A percentile compares a stretch with the other conserved stretches of the same genome.
phyloP scores from a whole-genome alignment of 176 grass and related monocot genomes.

The Oryza australiensis region DNA sequence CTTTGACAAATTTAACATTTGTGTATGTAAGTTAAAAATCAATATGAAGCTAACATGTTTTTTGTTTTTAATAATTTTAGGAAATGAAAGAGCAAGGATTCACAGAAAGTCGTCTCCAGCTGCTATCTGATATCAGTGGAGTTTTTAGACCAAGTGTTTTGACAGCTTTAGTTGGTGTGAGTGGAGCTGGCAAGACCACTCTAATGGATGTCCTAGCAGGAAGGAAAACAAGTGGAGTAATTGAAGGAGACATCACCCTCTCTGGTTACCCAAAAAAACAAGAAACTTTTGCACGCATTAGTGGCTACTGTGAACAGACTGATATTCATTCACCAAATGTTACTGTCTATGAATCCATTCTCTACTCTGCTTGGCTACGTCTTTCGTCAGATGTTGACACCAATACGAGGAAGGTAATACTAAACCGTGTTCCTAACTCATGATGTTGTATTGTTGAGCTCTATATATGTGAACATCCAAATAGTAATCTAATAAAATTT shows the following conservation, averaged over 20 bases:
- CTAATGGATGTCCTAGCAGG: conserved; percentile 95
- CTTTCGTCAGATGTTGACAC: conserved; percentile 66
- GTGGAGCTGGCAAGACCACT: conserved; percentile 95
- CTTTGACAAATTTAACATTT: neutral
- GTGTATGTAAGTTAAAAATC: neutral
- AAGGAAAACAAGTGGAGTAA: conserved; percentile 80
- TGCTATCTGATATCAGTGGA: conserved; percentile 84
- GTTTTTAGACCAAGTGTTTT: conserved; percentile 81
- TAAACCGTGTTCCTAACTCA: neutral
- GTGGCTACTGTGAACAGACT: conserved; percentile 86
- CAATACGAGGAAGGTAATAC: conserved; percentile 49
- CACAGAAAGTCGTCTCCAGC: conserved; percentile 60
- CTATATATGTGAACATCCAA: conserved; percentile 9
- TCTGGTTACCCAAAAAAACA: conserved; percentile 82
- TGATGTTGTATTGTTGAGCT: neutral
- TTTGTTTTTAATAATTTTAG: conserved; percentile 39
- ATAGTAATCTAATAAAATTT: neutral
- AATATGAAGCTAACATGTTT: neutral
- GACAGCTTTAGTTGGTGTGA: conserved; percentile 87
- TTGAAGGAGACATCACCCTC: conserved; percentile 74
- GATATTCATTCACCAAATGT: conserved; percentile 93
- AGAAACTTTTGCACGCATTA: conserved; percentile 86
- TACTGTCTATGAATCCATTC: conserved; percentile 72
- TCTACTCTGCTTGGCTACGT: conserved; percentile 87
- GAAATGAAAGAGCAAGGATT: conserved; percentile 93